Evolutionary conservation across 768 basidiomycete genomes (phyloP), one percentile per base, ranked within the genome.

Genomic region (Hysterangium stoloniferum): DNA sequence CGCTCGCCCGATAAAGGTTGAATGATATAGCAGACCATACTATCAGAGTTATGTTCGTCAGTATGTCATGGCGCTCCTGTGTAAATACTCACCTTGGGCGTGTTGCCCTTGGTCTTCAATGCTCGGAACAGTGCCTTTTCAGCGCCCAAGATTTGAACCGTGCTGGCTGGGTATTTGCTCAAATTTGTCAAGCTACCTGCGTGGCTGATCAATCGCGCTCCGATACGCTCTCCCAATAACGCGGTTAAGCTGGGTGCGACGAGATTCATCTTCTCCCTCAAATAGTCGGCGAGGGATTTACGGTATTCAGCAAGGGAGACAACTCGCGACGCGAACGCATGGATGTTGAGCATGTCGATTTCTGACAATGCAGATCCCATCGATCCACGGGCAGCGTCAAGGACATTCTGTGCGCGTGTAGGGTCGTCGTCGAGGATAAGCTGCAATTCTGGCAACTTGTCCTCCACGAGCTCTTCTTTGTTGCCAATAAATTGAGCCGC

Each of bases 21-120:
- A 94, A 69, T 98, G 93, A 67, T 94, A 98, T 57, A 98, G 76
- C n/a, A 98, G 78, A 61, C 95, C 95, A 61, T 97, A 98, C 89
- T 97, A 19, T n/a, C n/a, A 13, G 33, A 50, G n/a, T 15, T 45
- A 24, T 35, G 29, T 40, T 17, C 42, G 32, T 36, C 53, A 52
- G 34, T 11, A 6, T 48, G 45, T 41, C 20, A 19, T 20, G 46
- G 1, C 53, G 40, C 17, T 49, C 33, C 29, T 34, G 46, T 42
- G 20, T 17, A 48, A 27, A 27, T 19, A 61, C 66, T 46, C 57
- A 90, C 91, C 74, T 96, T 96, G 35, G 95, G 94, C 0, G 95
- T 99, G 66, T 98, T 97, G 13, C 95, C 95, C 69, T 97, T 98
- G 28, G 95, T 97, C 75, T 98, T 98, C 62, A 98, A 73, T 0